Base-by-base conservation (phyloP, 805 yeast species). In the Kodamaea sagamina region DNA sequence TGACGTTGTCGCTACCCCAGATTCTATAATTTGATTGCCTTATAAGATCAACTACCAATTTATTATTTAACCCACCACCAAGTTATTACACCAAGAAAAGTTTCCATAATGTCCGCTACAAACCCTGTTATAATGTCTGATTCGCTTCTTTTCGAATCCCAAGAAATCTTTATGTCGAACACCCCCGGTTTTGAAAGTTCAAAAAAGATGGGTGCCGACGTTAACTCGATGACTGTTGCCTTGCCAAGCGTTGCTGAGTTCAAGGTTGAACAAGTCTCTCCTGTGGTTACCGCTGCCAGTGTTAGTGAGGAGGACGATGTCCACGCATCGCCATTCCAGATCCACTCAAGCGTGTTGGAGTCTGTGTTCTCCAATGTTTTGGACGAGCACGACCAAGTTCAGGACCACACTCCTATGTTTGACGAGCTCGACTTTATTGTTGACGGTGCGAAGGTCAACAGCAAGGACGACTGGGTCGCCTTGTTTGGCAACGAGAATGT, bases 391-490 rank as follows among this genome's bases (percentile, higher is more conserved):
- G 58, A 54, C 46, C 58, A 56, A 34, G 49, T 59, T 42, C 60
- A 57, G 43, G 78, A 74, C 50, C 58, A 63, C 40, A 70, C 81
- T 53, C 83, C 86, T 44, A 77, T 82, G 77, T 82, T 82, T 53
- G 84, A 79, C 54, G 79, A 79, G 43, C 55, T 63, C 47, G 77
- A 70, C 49, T 68, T 67, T 42, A 63, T 68, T 41, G 57, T 68
- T 21, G 74, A 69, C 44, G 72, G 72, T 41, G 54, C 59, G 37
- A 62, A 63, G 51, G 67, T 59, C 42, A 63, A 65, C 59, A 53
- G 60, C 41, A 69, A 67, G 46, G 72, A 76, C 27, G 75, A 75
- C 51, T 82, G 89, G 88, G 78, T 75, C 34, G 77, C 89, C 10
- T 68, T 84, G 45, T 82, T 84, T 57, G 68, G 62, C 40, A 34